A percentile compares a stretch with the other conserved stretches of the same genome.
Conservation (phyloP, 805 yeast species). For the Metschnikowia drakensbergensis region DNA sequence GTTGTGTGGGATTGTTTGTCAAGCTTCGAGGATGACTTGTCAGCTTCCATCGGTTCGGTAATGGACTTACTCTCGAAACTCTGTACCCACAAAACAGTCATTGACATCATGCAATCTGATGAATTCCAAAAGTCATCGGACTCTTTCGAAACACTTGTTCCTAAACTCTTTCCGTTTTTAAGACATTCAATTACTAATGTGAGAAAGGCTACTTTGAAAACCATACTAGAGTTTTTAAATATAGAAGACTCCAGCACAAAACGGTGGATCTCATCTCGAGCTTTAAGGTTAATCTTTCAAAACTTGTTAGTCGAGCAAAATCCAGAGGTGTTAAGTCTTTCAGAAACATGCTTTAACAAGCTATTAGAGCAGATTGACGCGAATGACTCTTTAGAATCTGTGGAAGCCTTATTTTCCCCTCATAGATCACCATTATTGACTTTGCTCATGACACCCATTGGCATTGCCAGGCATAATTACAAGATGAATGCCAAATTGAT, state of each 20-base stretch:
- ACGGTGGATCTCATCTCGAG: constrained; percentile 74
- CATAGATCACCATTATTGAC: constrained; percentile 61
- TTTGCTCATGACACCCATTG: constrained; percentile 88
- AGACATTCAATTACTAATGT: constrained; percentile 93
- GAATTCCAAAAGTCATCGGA: constrained; percentile 49
- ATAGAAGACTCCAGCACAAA: constrained; percentile 48
- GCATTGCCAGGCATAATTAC: constrained; percentile 84
- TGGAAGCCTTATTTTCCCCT: constrained; percentile 51
- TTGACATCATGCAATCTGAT: constrained; percentile 63
- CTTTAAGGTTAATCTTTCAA: constrained; percentile 76
- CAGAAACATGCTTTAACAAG: constrained; percentile 56
- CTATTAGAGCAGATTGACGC: constrained; percentile 46
- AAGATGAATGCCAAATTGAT: constrained; percentile 74
- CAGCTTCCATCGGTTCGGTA: constrained; percentile 92
- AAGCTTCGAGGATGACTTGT: constrained; percentile 82
- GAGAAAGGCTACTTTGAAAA: constrained; percentile 79
- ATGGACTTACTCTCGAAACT: constrained; percentile 90
- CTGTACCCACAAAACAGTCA: constrained; percentile 76
- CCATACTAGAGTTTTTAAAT: constrained; percentile 71
- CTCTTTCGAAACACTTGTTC: constrained; percentile 75
- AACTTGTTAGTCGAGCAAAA: constrained; percentile 89
- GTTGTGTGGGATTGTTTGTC: constrained; percentile 91
- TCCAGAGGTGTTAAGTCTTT: constrained; percentile 58
- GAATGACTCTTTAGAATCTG: constrained; percentile 22
- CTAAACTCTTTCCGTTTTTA: constrained; percentile 85